phyloP scores from a whole-genome alignment of 1,284 basidiomycete genomes.

The Heterobasidion irregulare region DNA sequence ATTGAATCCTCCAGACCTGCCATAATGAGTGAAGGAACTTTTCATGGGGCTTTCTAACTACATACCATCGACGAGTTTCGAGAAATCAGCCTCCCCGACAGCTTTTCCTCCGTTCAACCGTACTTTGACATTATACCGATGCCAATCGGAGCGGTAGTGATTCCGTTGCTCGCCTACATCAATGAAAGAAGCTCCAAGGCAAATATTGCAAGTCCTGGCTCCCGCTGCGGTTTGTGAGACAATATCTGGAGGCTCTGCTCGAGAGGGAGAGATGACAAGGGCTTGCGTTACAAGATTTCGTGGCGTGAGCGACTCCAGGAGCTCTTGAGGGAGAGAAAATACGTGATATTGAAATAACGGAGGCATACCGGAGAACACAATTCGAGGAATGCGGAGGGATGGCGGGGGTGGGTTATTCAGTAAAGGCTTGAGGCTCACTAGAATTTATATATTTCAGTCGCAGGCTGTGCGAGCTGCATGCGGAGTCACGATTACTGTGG shows the following conservation, averaged over 20 bases:
- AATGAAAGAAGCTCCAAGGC: constrained; percentile 61
- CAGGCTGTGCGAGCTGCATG: no score
- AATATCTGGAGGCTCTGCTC: constrained; percentile 21
- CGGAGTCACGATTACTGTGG: no score
- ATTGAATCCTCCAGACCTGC: constrained; percentile 81
- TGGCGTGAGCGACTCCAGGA: constrained; percentile 60
- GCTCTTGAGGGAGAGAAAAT: constrained; percentile 58
- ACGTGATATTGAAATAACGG: constrained; percentile 31
- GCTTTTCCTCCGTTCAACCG: constrained; percentile 53
- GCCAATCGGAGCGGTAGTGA: constrained; percentile 96
- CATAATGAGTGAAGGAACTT: neutral
- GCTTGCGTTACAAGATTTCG: constrained; percentile 44
- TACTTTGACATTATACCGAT: constrained; percentile 92
- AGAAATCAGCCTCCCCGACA: constrained; percentile 67
- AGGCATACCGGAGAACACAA: constrained; percentile 1
- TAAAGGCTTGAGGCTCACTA: neutral
- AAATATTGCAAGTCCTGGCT: constrained; percentile 67
- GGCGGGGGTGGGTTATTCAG: neutral
- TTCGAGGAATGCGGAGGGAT: neutral
- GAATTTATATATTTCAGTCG: no score
- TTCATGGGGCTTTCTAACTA: constrained; percentile 3
- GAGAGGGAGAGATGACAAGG: constrained; percentile 11
- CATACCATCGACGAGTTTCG: constrained; percentile 73
- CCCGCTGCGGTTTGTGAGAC: constrained; percentile 24
- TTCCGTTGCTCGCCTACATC: constrained; percentile 77